These are phyloP conservation scores for Nakazawaea holstii DNA, from an alignment of 805 yeast species.

Conservation along the genomic window DNA sequence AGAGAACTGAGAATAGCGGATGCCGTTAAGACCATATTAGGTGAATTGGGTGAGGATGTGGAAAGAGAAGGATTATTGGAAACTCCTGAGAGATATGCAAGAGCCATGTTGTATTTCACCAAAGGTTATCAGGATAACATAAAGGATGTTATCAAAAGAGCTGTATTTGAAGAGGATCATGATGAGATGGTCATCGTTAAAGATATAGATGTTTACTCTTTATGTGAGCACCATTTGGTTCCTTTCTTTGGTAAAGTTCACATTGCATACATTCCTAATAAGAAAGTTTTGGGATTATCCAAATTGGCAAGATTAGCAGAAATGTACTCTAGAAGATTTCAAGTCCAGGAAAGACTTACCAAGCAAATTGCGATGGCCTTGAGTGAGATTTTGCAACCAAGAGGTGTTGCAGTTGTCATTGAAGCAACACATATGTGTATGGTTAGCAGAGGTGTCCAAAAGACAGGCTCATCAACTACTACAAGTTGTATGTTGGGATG, in stretches of 20 bases:
- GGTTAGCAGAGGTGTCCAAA: slow-evolving; percentile 97
- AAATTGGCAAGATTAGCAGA: slow-evolving; percentile 95
- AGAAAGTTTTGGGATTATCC: slow-evolving; percentile 85
- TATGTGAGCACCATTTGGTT: slow-evolving; percentile 97
- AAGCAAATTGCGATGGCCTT: slow-evolving; percentile 97
- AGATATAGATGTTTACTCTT: slow-evolving; percentile 85
- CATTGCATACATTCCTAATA: slow-evolving; percentile 96
- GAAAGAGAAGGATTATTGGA: slow-evolving; percentile 84
- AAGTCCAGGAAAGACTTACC: slow-evolving; percentile 96
- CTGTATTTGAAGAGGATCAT: slow-evolving; percentile 96
- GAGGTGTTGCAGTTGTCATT: slow-evolving; percentile 97
- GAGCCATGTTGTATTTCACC: slow-evolving; percentile 93
- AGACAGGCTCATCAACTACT: slow-evolving; percentile 87
- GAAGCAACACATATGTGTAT: slow-evolving; percentile 99
- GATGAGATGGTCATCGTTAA: slow-evolving; percentile 98
- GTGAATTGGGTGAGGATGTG: slow-evolving; percentile 89
- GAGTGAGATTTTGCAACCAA: slow-evolving; percentile 83
- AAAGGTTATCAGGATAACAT: slow-evolving; percentile 96
- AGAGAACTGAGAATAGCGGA: slow-evolving; percentile 75
- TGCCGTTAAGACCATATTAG: slow-evolving; percentile 73
- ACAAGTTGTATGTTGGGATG: slow-evolving; percentile 98
- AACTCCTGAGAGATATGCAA: slow-evolving; percentile 94
- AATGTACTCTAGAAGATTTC: slow-evolving; percentile 92
- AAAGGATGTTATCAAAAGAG: slow-evolving; percentile 85
- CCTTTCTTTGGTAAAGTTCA: slow-evolving; percentile 97